phyloP scores from a whole-genome alignment of 345 rosid genomes.

The Geranium brycei region DNA sequence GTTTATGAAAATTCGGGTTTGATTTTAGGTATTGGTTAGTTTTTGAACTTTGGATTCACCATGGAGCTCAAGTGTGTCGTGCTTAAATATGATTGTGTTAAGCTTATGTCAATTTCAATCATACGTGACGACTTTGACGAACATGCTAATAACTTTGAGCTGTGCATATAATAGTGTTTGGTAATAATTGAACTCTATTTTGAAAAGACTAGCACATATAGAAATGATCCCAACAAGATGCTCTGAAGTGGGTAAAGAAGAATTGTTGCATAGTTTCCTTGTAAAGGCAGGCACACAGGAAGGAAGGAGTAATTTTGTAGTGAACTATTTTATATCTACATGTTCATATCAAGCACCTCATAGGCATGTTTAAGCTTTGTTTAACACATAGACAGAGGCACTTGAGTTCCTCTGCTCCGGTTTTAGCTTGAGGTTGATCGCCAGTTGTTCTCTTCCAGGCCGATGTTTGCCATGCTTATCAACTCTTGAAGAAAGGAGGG shows the following conservation, averaged over 20 bases:
- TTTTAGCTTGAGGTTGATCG: not conserved
- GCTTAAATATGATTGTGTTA: not conserved
- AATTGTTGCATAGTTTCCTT: not conserved
- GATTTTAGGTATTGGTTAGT: not conserved
- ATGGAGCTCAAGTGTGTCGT: not conserved
- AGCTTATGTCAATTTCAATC: not conserved
- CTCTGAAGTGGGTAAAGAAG: not conserved
- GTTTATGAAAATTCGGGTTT: not conserved
- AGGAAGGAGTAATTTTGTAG: not conserved
- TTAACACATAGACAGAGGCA: not conserved
- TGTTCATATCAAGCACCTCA: not conserved
- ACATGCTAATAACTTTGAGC: not conserved
- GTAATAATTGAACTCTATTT: not conserved
- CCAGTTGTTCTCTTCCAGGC: constrained; percentile 29
- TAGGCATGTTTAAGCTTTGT: not conserved
- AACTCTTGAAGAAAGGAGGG: constrained; percentile 78
- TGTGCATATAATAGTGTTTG: not conserved
- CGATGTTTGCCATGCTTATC: constrained; percentile 93
- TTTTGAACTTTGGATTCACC: not conserved
- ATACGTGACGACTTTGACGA: not conserved
- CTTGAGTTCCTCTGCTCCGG: not conserved
- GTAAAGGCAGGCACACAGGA: not conserved
- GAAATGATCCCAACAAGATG: not conserved
- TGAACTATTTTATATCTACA: not conserved
- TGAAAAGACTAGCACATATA: not conserved